Percentiles rank a stretch among this genome's conserved stretches.
These are phyloP conservation scores for Leersia perrieri DNA, from an alignment of 176 grass and related monocot genomes.

Conservation along the genomic window DNA sequence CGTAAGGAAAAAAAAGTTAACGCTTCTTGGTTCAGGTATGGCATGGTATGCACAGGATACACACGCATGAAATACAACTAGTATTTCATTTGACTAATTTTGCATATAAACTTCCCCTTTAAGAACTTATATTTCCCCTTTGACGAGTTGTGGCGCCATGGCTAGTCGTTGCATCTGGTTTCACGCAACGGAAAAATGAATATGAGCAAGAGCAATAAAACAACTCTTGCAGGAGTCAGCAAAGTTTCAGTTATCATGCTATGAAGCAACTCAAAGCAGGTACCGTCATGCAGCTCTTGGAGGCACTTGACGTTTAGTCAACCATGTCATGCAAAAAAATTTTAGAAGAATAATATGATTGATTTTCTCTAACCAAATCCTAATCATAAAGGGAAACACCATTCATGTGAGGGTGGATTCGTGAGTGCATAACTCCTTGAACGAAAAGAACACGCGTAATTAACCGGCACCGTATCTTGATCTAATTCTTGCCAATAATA, in stretches of 20 bases:
- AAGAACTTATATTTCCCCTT: too few species aligned
- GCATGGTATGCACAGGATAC: background rate
- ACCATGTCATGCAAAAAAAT: background rate
- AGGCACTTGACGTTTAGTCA: background rate
- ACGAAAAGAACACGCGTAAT: too few species aligned
- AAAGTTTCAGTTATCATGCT: background rate
- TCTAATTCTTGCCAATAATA: background rate
- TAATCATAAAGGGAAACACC: background rate
- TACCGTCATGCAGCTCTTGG: background rate
- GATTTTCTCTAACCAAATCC: background rate
- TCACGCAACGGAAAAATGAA: too few species aligned
- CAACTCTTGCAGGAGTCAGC: background rate
- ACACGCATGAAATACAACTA: too few species aligned
- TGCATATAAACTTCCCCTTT: too few species aligned
- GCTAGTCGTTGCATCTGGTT: too few species aligned
- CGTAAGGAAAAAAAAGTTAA: too few species aligned
- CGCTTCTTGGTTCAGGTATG: background rate
- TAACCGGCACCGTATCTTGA: background rate
- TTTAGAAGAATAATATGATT: background rate
- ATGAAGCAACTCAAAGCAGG: background rate
- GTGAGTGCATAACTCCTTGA: too few species aligned
- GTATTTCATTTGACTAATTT: background rate
- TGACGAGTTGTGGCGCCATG: too few species aligned
- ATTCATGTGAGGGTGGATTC: too few species aligned
- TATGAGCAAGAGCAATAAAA: background rate